Evolutionary conservation across 192 early-diverging fungal genomes (phyloP), one percentile per base, ranked within the genome.

Genomic region (Backusella parvicylindrica): DNA sequence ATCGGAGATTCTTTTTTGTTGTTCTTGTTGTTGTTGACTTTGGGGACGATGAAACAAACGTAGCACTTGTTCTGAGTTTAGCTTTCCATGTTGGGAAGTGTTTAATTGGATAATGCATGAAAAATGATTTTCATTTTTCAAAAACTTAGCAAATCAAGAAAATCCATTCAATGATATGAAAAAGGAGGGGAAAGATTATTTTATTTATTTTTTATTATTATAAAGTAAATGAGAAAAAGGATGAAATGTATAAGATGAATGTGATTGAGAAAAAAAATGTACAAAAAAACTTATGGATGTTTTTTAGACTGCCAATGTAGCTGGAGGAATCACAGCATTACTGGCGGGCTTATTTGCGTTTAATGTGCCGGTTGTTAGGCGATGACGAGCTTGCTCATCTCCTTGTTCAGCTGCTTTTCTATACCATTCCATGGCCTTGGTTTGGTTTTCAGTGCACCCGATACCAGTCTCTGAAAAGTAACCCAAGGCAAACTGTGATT

Each of bases 381-480:
- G 26, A n/a, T 49, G 40, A 16, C 40, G 75, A 8, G 88, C 88
- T 35, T 86, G 82, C 76, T 82, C 82, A 64, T 90, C 86, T 28
- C 87, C 87, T n/a, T 86, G 83, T 15, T 81, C 85, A 1, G 91
- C 87, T 0, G 92, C 92, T 36, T 86, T 84, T 78, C 87, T 86
- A 70, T 89, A 89, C 88, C 88, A 89, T 37, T 77, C 75, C 77
- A 83, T 79, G 7, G 89, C 86, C n/a, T 80, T 78, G 4, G 87
- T 77, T 68, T 73, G 50, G 78, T 92, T 83, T 53, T 77, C 84
- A 8, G 75, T 74, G 40, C 79, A 72, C 35, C 89, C 89, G 70
- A 90, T 88, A n/a, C 89, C 89, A 32, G 81, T 78, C 60, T 89
- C 86, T 18, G 81, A 82, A 66, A 88, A 89, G 70, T 89, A 90